Percentiles rank a stretch among this genome's conserved stretches.
Conservation (phyloP, 805 yeast species). For the Henningerozyma blattae region DNA sequence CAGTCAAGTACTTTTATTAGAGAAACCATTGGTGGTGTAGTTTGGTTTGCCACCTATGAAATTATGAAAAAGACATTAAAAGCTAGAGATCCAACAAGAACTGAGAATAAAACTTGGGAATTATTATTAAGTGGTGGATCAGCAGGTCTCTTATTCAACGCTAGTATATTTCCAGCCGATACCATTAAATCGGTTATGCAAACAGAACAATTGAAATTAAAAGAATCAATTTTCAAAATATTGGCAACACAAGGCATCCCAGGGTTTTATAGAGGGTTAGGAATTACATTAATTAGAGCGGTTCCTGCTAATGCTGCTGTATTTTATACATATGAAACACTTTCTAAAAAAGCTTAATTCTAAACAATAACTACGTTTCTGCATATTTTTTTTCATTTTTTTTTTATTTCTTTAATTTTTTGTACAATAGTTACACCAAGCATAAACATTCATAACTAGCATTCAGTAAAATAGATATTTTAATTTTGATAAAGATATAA, state of each 20-base stretch:
- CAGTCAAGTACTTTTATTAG: conserved; percentile 69
- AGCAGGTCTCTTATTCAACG: conserved; percentile 77
- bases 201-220: conserved; percentile 25
- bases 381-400: too few species aligned
- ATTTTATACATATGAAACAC: conserved; percentile 64
- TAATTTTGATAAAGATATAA: too few species aligned
- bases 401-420: too few species aligned
- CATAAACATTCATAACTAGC: too few species aligned
- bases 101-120: conserved; percentile 37
- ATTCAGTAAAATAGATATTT: too few species aligned
- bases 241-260: conserved; percentile 48
- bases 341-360: conserved; percentile 7
- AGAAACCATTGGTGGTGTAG: conserved; percentile 82
- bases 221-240: conserved; percentile 31
- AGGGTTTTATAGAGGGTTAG: conserved; percentile 75
- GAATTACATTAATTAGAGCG: conserved; percentile 70
- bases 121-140: conserved; percentile 67
- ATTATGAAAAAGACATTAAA: conserved; percentile 28
- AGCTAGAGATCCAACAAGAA: conserved; percentile 13
- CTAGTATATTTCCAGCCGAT: conserved; percentile 78
- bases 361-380: too few species aligned
- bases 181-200: conserved; percentile 84
- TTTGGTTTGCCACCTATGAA: conserved; percentile 92
- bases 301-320: conserved; percentile 86
- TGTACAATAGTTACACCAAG: too few species aligned